These are phyloP conservation scores for Chrysosporium queenslandicum DNA, from an alignment of 2,329 filamentous ascomycete species.

Conservation along the genomic window DNA sequence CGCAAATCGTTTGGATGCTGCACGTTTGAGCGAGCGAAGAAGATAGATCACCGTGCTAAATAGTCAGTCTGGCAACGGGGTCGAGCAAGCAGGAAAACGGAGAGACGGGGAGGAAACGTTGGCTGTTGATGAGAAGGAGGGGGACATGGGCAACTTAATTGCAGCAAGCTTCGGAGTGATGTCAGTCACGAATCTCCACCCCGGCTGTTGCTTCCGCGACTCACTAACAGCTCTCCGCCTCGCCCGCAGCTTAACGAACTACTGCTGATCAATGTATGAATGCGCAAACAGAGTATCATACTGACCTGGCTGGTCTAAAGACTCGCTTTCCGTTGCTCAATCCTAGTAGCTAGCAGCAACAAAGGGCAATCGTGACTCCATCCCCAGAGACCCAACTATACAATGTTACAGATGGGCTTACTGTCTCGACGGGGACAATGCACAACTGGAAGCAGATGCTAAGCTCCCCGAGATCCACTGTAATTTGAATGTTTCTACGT, in stretches of 20 bases:
- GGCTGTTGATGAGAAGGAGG: background rate
- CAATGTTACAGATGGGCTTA: background rate
- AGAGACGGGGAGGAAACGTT: background rate
- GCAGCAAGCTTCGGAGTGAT: slow-evolving; percentile 10
- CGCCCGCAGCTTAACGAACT: background rate
- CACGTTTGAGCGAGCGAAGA: slow-evolving; percentile 8
- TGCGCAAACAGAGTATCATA: too few species aligned
- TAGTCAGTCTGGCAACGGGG: background rate
- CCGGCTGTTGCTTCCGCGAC: background rate
- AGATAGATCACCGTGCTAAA: slow-evolving; percentile 10
- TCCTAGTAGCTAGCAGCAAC: too few species aligned
- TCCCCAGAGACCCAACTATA: too few species aligned
- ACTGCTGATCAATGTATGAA: too few species aligned
- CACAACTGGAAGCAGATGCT: background rate
- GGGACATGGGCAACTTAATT: background rate
- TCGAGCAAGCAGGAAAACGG: background rate
- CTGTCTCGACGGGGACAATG: background rate
- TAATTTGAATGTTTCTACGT: background rate
- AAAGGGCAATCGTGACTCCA: too few species aligned
- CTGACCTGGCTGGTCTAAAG: too few species aligned
- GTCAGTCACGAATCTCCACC: slow-evolving; percentile 5
- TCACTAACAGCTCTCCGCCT: background rate
- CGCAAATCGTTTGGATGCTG: background rate
- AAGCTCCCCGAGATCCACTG: background rate
- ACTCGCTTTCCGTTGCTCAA: too few species aligned